Conservation (phyloP, 768 basidiomycete genomes). For the Hericium coralloides region DNA sequence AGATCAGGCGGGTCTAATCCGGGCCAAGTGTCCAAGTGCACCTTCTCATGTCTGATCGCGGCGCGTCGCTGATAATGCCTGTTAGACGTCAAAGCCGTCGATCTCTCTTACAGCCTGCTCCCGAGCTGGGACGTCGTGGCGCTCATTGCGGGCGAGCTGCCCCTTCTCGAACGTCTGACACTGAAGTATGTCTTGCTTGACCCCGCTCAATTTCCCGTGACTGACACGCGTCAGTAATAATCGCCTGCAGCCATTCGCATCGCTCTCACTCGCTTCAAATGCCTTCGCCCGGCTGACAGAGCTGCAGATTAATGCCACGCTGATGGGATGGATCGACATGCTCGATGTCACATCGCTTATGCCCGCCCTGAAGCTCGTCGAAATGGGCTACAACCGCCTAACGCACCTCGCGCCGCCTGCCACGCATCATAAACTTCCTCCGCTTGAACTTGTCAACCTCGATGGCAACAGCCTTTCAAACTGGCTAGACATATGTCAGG, state of each 20-base stretch:
- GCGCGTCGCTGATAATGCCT: not conserved
- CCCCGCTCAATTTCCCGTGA: constrained; percentile 6
- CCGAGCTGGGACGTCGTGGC: constrained; percentile 63
- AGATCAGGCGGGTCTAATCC: constrained; percentile 40
- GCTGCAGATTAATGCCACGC: constrained; percentile 66
- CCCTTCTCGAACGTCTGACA: constrained; percentile 50
- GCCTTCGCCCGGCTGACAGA: constrained; percentile 50
- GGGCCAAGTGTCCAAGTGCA: constrained; percentile 61
- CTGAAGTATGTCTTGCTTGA: constrained; percentile 57
- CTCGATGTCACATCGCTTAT: constrained; percentile 39
- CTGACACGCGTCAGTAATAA: constrained; percentile 30
- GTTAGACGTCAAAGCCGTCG: constrained; percentile 43
- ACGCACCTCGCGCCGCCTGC: not conserved
- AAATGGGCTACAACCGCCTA: constrained; percentile 66
- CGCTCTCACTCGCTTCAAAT: constrained; percentile 21
- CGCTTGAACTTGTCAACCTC: constrained; percentile 51
- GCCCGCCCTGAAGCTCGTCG: constrained; percentile 45
- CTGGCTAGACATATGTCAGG: constrained; percentile 43
- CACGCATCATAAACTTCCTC: constrained; percentile 16
- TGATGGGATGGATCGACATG: constrained; percentile 66
- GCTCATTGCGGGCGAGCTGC: constrained; percentile 52
- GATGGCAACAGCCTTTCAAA: constrained; percentile 55
- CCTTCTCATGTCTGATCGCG: not conserved
- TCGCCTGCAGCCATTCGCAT: constrained; percentile 40
- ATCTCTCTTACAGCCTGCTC: constrained; percentile 72